Evolutionary conservation across 768 basidiomycete genomes (phyloP), one percentile per base, ranked within the genome.

Genomic region (Psilocybe cyanescens): DNA sequence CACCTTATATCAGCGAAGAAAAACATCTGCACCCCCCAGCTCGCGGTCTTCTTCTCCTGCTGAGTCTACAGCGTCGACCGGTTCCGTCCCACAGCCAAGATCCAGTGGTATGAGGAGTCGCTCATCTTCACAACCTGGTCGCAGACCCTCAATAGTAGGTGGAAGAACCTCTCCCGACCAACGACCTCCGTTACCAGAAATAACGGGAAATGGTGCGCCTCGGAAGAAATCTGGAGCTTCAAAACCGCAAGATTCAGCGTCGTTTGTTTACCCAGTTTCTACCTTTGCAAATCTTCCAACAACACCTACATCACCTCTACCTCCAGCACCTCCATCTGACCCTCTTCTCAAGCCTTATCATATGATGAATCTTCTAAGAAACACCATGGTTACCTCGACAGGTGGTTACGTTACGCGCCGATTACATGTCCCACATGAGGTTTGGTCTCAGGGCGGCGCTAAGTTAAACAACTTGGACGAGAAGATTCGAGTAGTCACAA

Each of bases 381-480:
- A 79, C 55, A 94, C 94, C 29, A 96, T 96, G 86, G 83, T 80
- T 39, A 87, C 86, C 39, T 80, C 83, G 62, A 86, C 90, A 3
- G 95, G 95, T n/a, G 94, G 92, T 33, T 96, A 95, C 72, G 79
- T 97, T 58, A 95, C 93, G 14, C 89, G 88, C 49, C 85, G 90
- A 49, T 75, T 97, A 65, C 94, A 95, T 73, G 91, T 97, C 30
- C 94, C 95, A 12, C 86, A 86, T 58, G 92, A 93, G 70, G 90
- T 95, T 24, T 97, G 95, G 95, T 91, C 92, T 47, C 91, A 94
- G 71, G 90, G 91, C 30, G 94, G 94, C 45, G 92, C 90, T 31
- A 95, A 95, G 72, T 82, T 97, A 52, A 78, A 80, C 37, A 94
- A 92, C 69, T 70, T 95, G 35, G 83, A 87, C 53, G 93, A 95